Conservation (phyloP, 768 basidiomycete species). For the Mycena rosella region DNA sequence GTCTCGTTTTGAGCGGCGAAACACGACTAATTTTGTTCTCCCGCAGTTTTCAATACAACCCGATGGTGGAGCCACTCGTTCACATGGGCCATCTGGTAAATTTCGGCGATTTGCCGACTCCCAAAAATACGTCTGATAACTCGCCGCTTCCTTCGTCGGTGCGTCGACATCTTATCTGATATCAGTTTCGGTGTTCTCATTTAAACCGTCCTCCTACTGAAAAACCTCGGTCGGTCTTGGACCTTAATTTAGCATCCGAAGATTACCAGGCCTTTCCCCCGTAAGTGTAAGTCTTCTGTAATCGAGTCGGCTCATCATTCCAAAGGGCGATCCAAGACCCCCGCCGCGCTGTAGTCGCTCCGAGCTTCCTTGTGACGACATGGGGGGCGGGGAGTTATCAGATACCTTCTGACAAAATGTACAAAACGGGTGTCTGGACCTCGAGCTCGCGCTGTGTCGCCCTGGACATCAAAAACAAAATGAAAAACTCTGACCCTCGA, state of each 20-base stretch:
- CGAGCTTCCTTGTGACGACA: not conserved
- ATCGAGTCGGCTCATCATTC: not conserved
- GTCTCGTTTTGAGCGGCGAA: not conserved
- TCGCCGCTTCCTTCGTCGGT: conserved; percentile 3
- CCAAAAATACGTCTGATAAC: not conserved
- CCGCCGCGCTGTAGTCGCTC: not conserved
- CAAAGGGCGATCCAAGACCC: not conserved
- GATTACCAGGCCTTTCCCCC: conserved; percentile 31
- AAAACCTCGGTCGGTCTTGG: conserved; percentile 20
- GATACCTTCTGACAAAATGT: not conserved
- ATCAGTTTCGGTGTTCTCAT: not conserved
- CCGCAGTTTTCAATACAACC: not conserved
- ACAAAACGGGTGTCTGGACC: conserved; percentile 29
- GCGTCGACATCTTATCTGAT: conserved; percentile 25
- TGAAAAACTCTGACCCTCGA: too few relatives aligned
- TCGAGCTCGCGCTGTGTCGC: too few relatives aligned
- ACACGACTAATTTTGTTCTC: conserved; percentile 1
- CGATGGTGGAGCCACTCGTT: not conserved
- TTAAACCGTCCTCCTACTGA: not conserved
- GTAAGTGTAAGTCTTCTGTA: not conserved
- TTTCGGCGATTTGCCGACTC: not conserved
- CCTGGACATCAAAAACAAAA: too few relatives aligned
- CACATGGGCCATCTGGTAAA: conserved; percentile 1
- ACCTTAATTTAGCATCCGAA: conserved; percentile 21
- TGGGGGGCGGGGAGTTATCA: not conserved